Percentiles rank a stretch among this genome's conserved stretches.
These are phyloP conservation scores for Beauveria caledonica DNA, from an alignment of 2,329 filamentous ascomycete species.

Conservation along the genomic window DNA sequence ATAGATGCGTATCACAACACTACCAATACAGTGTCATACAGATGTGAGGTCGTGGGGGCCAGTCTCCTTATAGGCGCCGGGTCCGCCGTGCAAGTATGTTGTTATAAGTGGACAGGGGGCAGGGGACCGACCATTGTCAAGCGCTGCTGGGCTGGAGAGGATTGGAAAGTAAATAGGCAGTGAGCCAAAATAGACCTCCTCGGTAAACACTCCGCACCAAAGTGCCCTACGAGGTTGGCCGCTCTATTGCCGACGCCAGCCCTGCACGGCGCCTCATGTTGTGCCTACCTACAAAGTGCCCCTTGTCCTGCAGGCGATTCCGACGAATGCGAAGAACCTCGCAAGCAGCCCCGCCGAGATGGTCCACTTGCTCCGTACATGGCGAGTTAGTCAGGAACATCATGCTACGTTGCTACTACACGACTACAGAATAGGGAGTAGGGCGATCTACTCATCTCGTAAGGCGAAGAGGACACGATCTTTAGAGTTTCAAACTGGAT, in stretches of 20 bases:
- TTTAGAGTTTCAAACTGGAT: neutral
- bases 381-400: neutral
- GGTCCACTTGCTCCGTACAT: neutral
- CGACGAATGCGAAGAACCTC: conserved; percentile 7
- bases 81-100: neutral
- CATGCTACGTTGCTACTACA: neutral
- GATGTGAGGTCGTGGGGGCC: neutral
- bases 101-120: neutral
- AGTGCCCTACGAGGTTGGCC: neutral
- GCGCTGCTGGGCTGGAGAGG: neutral
- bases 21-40: neutral
- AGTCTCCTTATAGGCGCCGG: neutral
- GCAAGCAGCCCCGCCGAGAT: neutral
- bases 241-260: neutral
- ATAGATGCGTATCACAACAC: neutral
- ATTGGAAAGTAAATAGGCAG: neutral
- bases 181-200: neutral
- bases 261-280: neutral
- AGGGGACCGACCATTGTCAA: neutral
- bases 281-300: no score
- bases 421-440: neutral
- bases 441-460: neutral
- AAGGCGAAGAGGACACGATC: neutral
- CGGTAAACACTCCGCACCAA: neutral
- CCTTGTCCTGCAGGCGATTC: neutral